Base-by-base conservation (phyloP, 495 filamentous ascomycete genomes). In the Bryoglossum gracile region DNA sequence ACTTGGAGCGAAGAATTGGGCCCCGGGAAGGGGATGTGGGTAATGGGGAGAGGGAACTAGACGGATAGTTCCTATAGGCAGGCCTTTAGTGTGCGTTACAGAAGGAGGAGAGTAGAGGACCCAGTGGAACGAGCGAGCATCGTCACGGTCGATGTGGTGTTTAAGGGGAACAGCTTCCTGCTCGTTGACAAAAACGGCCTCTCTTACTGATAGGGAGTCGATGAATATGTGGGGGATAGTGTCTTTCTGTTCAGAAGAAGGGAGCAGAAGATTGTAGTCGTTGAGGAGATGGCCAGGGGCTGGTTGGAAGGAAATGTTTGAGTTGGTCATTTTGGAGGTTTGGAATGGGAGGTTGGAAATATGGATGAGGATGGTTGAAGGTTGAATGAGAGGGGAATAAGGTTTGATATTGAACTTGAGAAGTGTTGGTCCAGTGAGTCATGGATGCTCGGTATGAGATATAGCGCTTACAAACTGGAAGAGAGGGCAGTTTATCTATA, bases 121-220 rank as follows among this genome's bases (percentile, higher is more conserved):
- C 82, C 84, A 95, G 62, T 94, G 88, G 67, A 75, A 87, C 53
- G 76, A 82, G 3, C 86, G 75, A 1, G 67, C 21, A 60, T 96
- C 90, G 62, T 95, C 87, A 2, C 63, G 65, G 67, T 96, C 91
- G 57, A 84, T 66, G 57, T 96, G 90, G 56, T 74, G 71, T 4
- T 77, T 75, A 0, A 79, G 63, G 0, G 82, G 73, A 24, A 85
- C 77, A 2, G 32, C 43, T 10, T 68, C 54, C 56, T 94, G 88
- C 62, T 92, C 87, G 14, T 72, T 46, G 14, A 87, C 76, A 65
- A 87, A 95, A 56, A 95, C 89, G 24, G 63, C 59, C 48, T 81
- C 70, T 43, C 90, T 87, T 38, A 95, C 75, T 17, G 63, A 53
- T 76, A 94, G 83, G 56, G 87, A 84, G 52, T 89, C 83, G 44